Percentiles rank a stretch among this genome's conserved stretches.
Conservation (phyloP, 2,329 filamentous ascomycete species). For the Penicillium nordicum region DNA sequence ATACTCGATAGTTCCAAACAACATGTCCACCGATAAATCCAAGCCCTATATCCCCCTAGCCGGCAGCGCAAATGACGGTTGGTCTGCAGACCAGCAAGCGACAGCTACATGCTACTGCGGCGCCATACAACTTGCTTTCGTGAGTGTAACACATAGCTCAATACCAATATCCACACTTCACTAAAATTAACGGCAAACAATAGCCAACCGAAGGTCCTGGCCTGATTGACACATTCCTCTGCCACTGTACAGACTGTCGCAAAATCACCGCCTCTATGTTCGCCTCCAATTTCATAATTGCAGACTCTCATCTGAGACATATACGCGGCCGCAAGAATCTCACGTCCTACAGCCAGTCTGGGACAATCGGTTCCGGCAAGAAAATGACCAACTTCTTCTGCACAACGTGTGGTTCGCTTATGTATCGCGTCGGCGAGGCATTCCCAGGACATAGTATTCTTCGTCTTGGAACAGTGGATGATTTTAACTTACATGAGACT, state of each 20-base stretch:
- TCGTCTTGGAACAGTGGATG: constrained; percentile 61
- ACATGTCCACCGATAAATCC: neutral
- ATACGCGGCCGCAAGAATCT: constrained; percentile 53
- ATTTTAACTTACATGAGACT: constrained; percentile 57
- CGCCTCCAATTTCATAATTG: constrained; percentile 56
- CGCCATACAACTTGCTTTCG: constrained; percentile 12
- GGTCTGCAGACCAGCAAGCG: constrained; percentile 7
- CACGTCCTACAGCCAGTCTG: constrained; percentile 44
- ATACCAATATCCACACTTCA: neutral
- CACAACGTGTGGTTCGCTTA: constrained; percentile 55
- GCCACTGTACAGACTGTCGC: constrained; percentile 60
- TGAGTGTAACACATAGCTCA: neutral
- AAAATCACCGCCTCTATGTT: constrained; percentile 64
- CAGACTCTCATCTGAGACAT: constrained; percentile 46
- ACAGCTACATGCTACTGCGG: constrained; percentile 19
- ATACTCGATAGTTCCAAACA: neutral
- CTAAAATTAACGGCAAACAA: neutral
- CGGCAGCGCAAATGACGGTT: constrained; percentile 12
- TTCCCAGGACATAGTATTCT: constrained; percentile 50
- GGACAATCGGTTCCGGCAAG: constrained; percentile 48
- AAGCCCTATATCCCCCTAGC: constrained; percentile 12
- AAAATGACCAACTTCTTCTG: constrained; percentile 64
- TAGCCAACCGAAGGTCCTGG: constrained; percentile 14
- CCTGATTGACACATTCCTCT: constrained; percentile 53
- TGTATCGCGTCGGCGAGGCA: constrained; percentile 52